phyloP scores from a whole-genome alignment of 495 filamentous ascomycete genomes.

The Penicillium angulare region DNA sequence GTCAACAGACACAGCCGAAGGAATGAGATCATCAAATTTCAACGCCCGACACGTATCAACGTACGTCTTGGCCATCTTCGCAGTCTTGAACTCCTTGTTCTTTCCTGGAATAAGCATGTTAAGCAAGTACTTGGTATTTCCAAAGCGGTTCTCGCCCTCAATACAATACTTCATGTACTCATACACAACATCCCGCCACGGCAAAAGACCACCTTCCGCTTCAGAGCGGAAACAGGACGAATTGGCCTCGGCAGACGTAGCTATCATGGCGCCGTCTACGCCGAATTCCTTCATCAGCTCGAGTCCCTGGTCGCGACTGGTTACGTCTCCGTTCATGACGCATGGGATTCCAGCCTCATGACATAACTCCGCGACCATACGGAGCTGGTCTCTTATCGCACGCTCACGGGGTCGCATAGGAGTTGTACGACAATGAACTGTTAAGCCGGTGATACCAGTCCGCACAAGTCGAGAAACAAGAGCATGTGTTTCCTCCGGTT shows the following conservation, averaged over 20 bases:
- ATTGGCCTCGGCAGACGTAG: conserved; percentile 84
- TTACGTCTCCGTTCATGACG: conserved; percentile 93
- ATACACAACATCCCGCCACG: conserved; percentile 73
- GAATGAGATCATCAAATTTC: conserved; percentile 56
- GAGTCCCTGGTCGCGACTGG: conserved; percentile 62
- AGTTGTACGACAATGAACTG: conserved; percentile 92
- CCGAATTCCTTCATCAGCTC: conserved; percentile 69
- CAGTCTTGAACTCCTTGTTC: conserved; percentile 49
- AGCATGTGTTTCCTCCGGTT: conserved; percentile 63
- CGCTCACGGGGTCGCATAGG: conserved; percentile 89
- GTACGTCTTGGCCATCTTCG: conserved; percentile 63
- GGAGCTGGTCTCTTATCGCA: conserved; percentile 81
- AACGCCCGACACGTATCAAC: conserved; percentile 60
- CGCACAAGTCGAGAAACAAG: conserved; percentile 71
- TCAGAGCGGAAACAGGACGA: conserved; percentile 73
- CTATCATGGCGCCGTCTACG: conserved; percentile 96
- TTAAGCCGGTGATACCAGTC: conserved; percentile 89
- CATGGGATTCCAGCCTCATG: conserved; percentile 80
- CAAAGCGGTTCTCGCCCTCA: conserved; percentile 76
- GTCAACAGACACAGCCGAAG: conserved; percentile 61
- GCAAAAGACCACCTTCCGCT: conserved; percentile 60
- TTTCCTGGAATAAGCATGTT: conserved; percentile 83
- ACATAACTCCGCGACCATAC: conserved; percentile 76
- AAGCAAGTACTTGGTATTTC: conserved; percentile 91
- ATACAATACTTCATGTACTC: conserved; percentile 70